Evolutionary conservation across 2,329 filamentous ascomycete genomes (phyloP).

Genomic region (Aspergillus carbonarius): DNA sequence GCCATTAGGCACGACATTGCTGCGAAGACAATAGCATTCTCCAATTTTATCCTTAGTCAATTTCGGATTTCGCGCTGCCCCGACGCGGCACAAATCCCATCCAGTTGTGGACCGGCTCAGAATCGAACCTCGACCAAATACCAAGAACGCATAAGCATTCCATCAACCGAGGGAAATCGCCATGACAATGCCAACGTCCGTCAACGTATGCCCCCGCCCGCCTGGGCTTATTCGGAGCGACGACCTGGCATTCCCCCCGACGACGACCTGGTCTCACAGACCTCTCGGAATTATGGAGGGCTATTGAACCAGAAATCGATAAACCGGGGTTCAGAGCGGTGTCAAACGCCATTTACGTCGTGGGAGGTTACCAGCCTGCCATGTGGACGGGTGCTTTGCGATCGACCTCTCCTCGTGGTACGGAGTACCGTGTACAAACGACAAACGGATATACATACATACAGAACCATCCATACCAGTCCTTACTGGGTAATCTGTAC

Average conservation of each 20-base stretch:
- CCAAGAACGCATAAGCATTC: neutral
- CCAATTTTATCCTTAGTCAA: neutral
- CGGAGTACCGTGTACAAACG: slow-evolving; percentile 12
- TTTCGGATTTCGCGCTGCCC: neutral
- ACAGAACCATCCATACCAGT: neutral
- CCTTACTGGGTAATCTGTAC: neutral
- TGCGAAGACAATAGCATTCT: neutral
- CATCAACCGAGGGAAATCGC: neutral
- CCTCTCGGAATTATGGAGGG: neutral
- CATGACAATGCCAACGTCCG: neutral
- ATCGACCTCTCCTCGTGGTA: slow-evolving; percentile 25
- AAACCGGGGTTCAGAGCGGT: neutral
- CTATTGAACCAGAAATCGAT: neutral
- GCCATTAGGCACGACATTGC: neutral
- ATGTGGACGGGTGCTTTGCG: slow-evolving; percentile 25
- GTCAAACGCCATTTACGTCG: slow-evolving; percentile 13
- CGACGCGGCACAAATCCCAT: too few species aligned
- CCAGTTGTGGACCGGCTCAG: neutral
- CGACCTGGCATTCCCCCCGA: neutral
- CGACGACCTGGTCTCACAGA: neutral
- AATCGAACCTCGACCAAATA: neutral
- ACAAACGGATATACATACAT: slow-evolving; percentile 12
- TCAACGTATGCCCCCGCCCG: neutral
- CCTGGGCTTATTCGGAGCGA: neutral
- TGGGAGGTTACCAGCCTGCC: slow-evolving; percentile 19